Evolutionary conservation across 768 basidiomycete species (phyloP), one percentile per base, ranked within the genome.

Genomic region (Hydnomerulius pinastri): DNA sequence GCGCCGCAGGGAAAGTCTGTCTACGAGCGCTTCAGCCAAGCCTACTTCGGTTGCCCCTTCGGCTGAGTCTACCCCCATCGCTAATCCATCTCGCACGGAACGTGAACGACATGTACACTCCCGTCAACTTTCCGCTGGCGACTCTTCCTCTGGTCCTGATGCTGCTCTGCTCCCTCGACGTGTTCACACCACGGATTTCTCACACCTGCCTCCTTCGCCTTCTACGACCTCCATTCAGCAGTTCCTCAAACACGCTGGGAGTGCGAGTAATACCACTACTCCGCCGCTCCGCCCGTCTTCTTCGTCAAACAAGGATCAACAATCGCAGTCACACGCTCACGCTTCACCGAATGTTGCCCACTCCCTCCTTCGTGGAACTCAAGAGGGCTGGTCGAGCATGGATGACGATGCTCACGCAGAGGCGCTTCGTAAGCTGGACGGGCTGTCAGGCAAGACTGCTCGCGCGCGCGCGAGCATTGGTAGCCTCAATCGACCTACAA

Each of bases 381-480:
- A 93, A 65, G 87, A 92, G 66, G 92, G 92, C 23, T 93, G 90
- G 90, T 86, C 86, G 13, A 89, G 82, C 53, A 77, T 93, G 60
- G 87, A 92, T 60, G 92, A 95, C 63, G 86, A 90, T 59, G 86
- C 87, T 13, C 94, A 96, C 6, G 90, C 83, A 6, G 94, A 96
- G 60, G 92, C 92, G 8, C 75, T 99, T 29, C 82, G 94, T 47
- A 97, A 96, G 71, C 71, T 99, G 21, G 96, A 99, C 61, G 96
- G 96, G 0, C 66, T 97, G 10, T 81, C 81, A 10, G 86, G 86
- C 1, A 90, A 87, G 64, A 84, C 79, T 30, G 82, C 87, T 9
- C 81, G 88, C 41, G 82, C 88, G 10, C 81, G 91, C 21, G 86
- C 88, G 4, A 92, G 91, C 58, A 74, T 91, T 50, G 78, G 78